These are phyloP conservation scores for Coniosporium apollinis DNA, from an alignment of 495 filamentous ascomycete genomes.

Conservation along the genomic window DNA sequence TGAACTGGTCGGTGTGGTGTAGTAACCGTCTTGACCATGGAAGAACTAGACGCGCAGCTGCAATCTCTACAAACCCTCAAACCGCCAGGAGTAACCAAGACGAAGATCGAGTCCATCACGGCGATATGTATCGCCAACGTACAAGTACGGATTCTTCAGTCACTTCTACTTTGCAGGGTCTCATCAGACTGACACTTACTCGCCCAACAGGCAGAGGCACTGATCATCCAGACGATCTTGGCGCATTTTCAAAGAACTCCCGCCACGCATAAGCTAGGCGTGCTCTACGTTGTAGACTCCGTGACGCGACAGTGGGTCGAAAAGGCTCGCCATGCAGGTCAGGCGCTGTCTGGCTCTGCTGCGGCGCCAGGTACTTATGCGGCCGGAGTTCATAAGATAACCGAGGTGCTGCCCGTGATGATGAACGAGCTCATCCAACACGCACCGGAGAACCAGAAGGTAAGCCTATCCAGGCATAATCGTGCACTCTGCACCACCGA, in stretches of 20 bases:
- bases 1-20: background rate
- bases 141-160: slow-evolving; percentile 57
- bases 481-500: too few species aligned
- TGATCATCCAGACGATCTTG: slow-evolving; percentile 89
- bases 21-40: slow-evolving; percentile 58
- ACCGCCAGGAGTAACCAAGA: slow-evolving; percentile 81
- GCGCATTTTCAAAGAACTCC: slow-evolving; percentile 95
- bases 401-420: slow-evolving; percentile 75
- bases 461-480: too few species aligned
- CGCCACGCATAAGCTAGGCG: slow-evolving; percentile 89
- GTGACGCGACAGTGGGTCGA: slow-evolving; percentile 98
- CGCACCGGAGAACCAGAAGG: slow-evolving; percentile 93
- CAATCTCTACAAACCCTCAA: slow-evolving; percentile 84
- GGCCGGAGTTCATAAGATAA: slow-evolving; percentile 92
- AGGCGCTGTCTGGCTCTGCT: slow-evolving; percentile 49
- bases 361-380: slow-evolving; percentile 83
- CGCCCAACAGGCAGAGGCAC: slow-evolving; percentile 63
- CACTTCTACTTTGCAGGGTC: too few species aligned
- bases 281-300: slow-evolving; percentile 99
- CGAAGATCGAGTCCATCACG: slow-evolving; percentile 76
- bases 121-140: slow-evolving; percentile 74
- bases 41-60: slow-evolving; percentile 76
- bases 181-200: slow-evolving; percentile 2
- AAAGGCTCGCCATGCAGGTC: slow-evolving; percentile 70
- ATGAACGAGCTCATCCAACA: slow-evolving; percentile 90